Percentiles rank a stretch among this genome's conserved stretches.
These are phyloP conservation scores for Juncus inflexus DNA, from an alignment of 176 grass and related monocot species.

Conservation along the genomic window DNA sequence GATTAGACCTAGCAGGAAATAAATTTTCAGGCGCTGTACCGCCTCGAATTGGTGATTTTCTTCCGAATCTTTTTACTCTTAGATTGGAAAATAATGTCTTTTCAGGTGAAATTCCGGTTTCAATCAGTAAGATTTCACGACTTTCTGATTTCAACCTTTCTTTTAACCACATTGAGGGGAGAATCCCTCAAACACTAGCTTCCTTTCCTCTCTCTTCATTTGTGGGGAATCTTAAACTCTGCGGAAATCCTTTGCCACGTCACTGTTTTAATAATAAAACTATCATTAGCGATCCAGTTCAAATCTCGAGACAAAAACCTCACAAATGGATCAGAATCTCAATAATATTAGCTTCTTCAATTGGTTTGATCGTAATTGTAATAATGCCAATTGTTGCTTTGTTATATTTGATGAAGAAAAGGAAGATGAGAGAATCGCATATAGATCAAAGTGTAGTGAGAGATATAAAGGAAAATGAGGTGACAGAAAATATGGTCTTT, in stretches of 20 bases:
- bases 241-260: constrained; percentile 35
- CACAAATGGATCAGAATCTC: constrained; percentile 36
- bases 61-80: constrained; percentile 59
- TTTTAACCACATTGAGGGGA: constrained; percentile 50
- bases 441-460: constrained; percentile 16
- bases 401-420: constrained; percentile 40
- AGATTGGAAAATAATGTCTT: constrained; percentile 50
- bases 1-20: constrained; percentile 69
- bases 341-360: constrained; percentile 38
- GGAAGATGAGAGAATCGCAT: constrained; percentile 8
- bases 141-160: constrained; percentile 65
- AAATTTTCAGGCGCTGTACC: constrained; percentile 43
- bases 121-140: constrained; percentile 32
- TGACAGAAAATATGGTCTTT: constrained; percentile 56
- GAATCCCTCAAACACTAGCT: constrained; percentile 41
- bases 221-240: constrained; percentile 46
- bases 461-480: constrained; percentile 9
- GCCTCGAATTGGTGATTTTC: constrained; percentile 50
- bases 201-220: constrained; percentile 60
- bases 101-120: constrained; percentile 41
- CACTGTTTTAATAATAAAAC: constrained; percentile 30
- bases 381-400: constrained; percentile 28
- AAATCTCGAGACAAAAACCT: not conserved
- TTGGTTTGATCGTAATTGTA: constrained; percentile 33
- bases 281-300: not conserved